Base-by-base conservation (phyloP, 495 filamentous ascomycete genomes). In the Lophiostoma macrostomum region DNA sequence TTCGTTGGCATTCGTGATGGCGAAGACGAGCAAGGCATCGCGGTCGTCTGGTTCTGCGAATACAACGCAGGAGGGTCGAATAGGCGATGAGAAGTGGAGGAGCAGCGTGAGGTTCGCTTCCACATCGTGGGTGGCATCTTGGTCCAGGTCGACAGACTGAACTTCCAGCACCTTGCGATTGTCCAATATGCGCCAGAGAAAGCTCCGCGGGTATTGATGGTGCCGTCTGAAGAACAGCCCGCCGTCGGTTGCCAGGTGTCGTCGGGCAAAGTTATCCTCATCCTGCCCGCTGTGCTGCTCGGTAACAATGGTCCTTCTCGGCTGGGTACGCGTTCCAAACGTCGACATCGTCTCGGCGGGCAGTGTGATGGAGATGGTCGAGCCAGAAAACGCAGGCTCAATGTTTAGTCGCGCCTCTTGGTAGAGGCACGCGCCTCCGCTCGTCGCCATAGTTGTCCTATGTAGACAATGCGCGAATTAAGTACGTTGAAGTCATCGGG, bases 131-230 rank as follows among this genome's bases (percentile, higher is more conserved):
- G 80, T 75, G 16, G 78, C 74, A 41, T 81, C 76, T 67, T 86
- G 91, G 29, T 79, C 84, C 50, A 96, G 69, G 70, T 97, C 93
- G 61, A 85, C 81, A 28, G 82, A 83, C 67, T 88, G 85, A 44
- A 98, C 75, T 66, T 90, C 88, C 45, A 98, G 75, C 37, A 90
- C 76, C 60, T 80, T 87, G 63, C 82, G 82, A 61, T 85, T 82
- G 64, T 94, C 84, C 54, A 96, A 71, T 16, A 98, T 76, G 46
- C 93, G 76, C 91, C 94, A 98, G 19, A 96, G 76, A 60, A 97
- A 90, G 64, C 78, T 85, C 59, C 87, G 81, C 38, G 93, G 94
- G 50, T 85, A 87, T 46, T 74, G 71, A 50, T 81, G 80, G 58
- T 83, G 76, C 62, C 80, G 80, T 46, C 91, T 80, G 69, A 95